Evolutionary conservation across 2,329 filamentous ascomycete genomes (phyloP), one percentile per base, ranked within the genome.

Genomic region (Ceratocystiopsis sp.): DNA sequence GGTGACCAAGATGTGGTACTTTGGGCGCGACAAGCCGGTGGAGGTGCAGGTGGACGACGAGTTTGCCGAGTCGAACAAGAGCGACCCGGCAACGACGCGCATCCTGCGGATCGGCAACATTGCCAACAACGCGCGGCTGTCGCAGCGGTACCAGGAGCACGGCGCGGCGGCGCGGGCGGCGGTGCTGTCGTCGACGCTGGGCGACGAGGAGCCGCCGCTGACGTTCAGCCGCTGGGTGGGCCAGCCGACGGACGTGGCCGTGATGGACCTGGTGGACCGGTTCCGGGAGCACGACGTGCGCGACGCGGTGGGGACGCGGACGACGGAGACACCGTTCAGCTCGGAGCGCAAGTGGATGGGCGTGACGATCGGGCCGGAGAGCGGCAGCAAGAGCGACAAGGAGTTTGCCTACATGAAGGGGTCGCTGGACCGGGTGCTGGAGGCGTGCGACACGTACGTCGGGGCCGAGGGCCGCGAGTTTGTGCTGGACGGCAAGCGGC

Each of bases 321-420:
- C 81, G 32, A 77, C 78, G 37, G 91, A 98, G 59, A 87, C 84
- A 0, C 87, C 91, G 0, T 98, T 98, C 61, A 96, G 89, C 57
- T 98, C 91, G 1, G 86, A 94, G 57, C 75, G 89, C 45, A 98
- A 98, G 61, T 98, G 89, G 89, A 98, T 98, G 93, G 93, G 93
- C 33, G 87, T 95, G 25, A 81, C 86, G 2, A 83, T 95, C 51
- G 77, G 76, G 37, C 65, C 68, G 18, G 69, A 75, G 32, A 21
- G 17, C 32, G 25, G 63, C 25, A 62, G 66, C 29, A 68, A 66
- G 46, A 64, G 66, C 43, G 78, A 81, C 35, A 76, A 78, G 48
- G 84, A 93, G 54, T 78, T 85, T 50, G 87, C 85, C 1, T 98
- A 96, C 58, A 84, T 96, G 65, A 98, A 98, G 58, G 93, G 91